Base-by-base conservation (phyloP, 345 rosid genomes). In the Eucalyptus caleyi region DNA sequence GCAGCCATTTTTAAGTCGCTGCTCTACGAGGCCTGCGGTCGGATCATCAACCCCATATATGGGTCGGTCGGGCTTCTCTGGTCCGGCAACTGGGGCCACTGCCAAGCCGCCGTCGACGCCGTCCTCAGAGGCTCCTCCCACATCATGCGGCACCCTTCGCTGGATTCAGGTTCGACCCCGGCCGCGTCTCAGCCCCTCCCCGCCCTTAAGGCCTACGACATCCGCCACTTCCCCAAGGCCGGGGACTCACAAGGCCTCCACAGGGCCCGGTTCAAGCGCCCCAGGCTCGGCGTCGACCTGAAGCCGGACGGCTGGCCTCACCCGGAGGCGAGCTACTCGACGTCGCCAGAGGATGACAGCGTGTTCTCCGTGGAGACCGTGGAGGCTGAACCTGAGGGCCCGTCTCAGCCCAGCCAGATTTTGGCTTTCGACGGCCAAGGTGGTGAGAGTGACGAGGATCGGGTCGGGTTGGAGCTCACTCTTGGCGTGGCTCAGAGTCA, bases 1-100 rank as follows among this genome's bases (percentile, higher is more conserved):
- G 86, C 95, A 93, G 91, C 94, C 62, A 91, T 94, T 89, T 93
- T 94, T 82, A 92, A 91, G 93, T 94, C 98, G 59, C 88, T 97
- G 87, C 86, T 97, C 40, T 97, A 94, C 91, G 94, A 96, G 93
- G 97, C 97, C 3, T 95, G 95, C 47, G 97, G 96, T 32, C 92
- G 97, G 87, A 91, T 94, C 69, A 93, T 95, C 56, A 93, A 95
- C 90, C 96, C 97, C 16, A 89, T 95, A 82, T 90, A 91, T 18
- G 97, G 97, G 6, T 94, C 97, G 4, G 94, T 92, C 8, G 97
- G 97, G 44, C 85, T 95, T 90, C 89, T 94, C 30, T 93, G 93
- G 94, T 93, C 95, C 14, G 95, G 97, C 7, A 93, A 92, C 89
- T 94, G 97, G 97, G 91, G 89, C 34, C 94, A 94, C 40, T 97